Percentiles rank a stretch among this genome's conserved stretches.
Evolutionary conservation across 768 basidiomycete genomes (phyloP).

Genomic region (Hydnomerulius pinastri): DNA sequence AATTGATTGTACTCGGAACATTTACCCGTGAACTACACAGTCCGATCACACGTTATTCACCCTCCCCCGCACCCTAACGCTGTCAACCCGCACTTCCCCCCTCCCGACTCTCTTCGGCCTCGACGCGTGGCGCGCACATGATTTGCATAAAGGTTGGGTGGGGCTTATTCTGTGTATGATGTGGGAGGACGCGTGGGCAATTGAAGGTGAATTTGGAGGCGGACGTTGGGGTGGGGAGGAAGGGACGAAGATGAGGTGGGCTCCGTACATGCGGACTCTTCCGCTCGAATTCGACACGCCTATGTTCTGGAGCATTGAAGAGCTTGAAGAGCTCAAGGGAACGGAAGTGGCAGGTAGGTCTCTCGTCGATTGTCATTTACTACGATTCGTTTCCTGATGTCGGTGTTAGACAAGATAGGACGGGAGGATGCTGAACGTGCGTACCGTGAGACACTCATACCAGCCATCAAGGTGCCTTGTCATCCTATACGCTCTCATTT

Average conservation of each 20-base stretch:
- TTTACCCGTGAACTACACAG: constrained; percentile 38
- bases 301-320: constrained; percentile 88
- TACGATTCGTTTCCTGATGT: background rate
- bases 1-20: background rate
- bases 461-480: constrained; percentile 71
- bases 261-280: constrained; percentile 41
- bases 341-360: constrained; percentile 84
- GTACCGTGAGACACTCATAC: constrained; percentile 65
- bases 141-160: constrained; percentile 76
- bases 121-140: constrained; percentile 61
- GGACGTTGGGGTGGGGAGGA: too few relatives aligned
- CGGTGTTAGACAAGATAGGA: constrained; percentile 91
- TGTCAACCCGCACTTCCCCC: constrained; percentile 76
- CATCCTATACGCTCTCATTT: too few relatives aligned
- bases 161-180: constrained; percentile 93
- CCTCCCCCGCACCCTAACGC: constrained; percentile 73
- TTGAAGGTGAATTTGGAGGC: constrained; percentile 54
- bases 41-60: constrained; percentile 77
- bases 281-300: constrained; percentile 81
- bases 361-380: background rate
- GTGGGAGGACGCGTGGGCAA: constrained; percentile 81
- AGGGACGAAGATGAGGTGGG: constrained; percentile 16
- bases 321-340: constrained; percentile 74
- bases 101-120: constrained; percentile 62
- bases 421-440: constrained; percentile 77